phyloP scores from a whole-genome alignment of 2,329 filamentous ascomycete genomes.

The Fusarium nodosum region DNA sequence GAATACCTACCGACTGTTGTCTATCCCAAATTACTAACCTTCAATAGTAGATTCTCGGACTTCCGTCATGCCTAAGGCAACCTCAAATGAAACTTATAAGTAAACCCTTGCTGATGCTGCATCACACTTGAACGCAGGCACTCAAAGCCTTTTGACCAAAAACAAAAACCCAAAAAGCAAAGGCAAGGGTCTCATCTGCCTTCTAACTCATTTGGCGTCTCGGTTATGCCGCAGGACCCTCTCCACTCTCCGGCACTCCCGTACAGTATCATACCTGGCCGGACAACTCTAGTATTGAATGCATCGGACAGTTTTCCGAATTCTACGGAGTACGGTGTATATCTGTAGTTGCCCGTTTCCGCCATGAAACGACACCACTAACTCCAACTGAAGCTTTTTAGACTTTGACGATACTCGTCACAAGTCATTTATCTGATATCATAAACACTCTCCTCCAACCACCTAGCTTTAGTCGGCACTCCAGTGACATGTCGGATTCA shows the following conservation, averaged over 20 bases:
- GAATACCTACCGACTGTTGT: not conserved
- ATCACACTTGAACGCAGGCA: constrained; percentile 17
- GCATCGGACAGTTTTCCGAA: not conserved
- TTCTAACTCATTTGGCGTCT: constrained; percentile 27
- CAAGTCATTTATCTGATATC: constrained; percentile 6
- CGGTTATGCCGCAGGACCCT: constrained; percentile 31
- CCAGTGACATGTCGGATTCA: not conserved
- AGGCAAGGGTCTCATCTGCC: constrained; percentile 20
- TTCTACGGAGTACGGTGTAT: not conserved
- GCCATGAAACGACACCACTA: not conserved
- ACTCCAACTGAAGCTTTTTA: constrained; percentile 14
- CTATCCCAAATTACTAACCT: not conserved
- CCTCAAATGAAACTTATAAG: constrained; percentile 2
- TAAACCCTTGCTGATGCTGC: constrained; percentile 20
- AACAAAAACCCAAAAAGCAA: not conserved
- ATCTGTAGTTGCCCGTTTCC: constrained; percentile 7
- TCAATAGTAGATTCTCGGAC: not conserved
- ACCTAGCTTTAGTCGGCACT: not conserved
- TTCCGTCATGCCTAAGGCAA: constrained; percentile 12
- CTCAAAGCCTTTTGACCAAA: constrained; percentile 13
- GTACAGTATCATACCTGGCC: not conserved
- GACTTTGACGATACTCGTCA: not conserved
- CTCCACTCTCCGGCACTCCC: constrained; percentile 37
- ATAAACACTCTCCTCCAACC: constrained; percentile 1
- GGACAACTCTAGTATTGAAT: constrained; percentile 1